Base-by-base conservation (phyloP, 1,284 basidiomycete species). In the Volvariella volvacea region DNA sequence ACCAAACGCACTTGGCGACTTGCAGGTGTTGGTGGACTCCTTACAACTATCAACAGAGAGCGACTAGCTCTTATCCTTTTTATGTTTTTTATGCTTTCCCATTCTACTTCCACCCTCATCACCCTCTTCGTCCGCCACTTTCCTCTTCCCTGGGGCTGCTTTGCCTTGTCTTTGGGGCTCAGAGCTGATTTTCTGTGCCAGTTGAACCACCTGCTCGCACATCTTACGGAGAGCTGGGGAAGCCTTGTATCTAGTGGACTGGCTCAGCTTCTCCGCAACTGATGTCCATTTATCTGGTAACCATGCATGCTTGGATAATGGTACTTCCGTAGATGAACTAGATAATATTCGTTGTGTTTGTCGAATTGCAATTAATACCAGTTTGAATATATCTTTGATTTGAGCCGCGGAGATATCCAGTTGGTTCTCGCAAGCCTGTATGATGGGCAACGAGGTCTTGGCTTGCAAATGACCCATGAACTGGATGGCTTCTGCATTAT, bases 341-440 rank as follows among this genome's bases (percentile, higher is more conserved):
- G 61, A 49, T 22, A 48, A 21, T 16, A 76, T 57, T 17, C 66
- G 71, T 48, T 73, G 76, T 39, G 80, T 80, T 47, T 84, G 79
- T 42, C 91, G 80, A 9, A 81, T 71, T 28, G 80, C 77, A 16
- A 77, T 63, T 4, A 91, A 65, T 0, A 71, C 80, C 42, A 90
- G 68, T 61, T 92, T 94, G 49, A 91, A 64, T 12, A 92, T 63
- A 22, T 92, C 88, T 62, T 92, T 95, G 55, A 88, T 61, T 47
- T 92, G 83, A 6, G 77, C 63, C 1, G 84, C 71, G 21, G 80
- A 86, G 45, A 88, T 64, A 3, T 67, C 62, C 17, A 58, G 53
- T 12, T 70, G 65, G 17, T 74, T 68, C 2, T 68, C 59, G 57
- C 78, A 78, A 6, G 83, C 78, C 12, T 65, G 61, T 7, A 66